Percentiles rank a stretch among this genome's conserved stretches.
Conservation (phyloP, 139 green algal genomes). For the Bryopsis sp. region DNA sequence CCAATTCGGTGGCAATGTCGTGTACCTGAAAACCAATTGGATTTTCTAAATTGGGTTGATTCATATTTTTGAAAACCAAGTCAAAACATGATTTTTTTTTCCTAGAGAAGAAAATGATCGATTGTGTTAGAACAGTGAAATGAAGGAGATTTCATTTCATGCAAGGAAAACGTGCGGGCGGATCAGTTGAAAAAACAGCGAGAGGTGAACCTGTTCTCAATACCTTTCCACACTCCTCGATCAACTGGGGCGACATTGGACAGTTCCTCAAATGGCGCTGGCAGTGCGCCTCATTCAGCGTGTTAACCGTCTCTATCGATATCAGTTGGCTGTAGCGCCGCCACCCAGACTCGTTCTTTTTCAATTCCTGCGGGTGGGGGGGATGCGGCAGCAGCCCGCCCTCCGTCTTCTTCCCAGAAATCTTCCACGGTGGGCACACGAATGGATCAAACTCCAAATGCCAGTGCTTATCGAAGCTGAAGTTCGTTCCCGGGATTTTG, state of each 20-base stretch:
- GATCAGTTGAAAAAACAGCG: too few species aligned
- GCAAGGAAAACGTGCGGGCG: too few species aligned
- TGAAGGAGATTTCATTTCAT: too few species aligned
- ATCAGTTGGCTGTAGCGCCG: conserved; percentile 57
- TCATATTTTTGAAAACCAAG: too few species aligned
- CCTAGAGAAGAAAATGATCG: too few species aligned
- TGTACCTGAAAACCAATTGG: too few species aligned
- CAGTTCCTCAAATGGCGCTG: conserved; percentile 58
- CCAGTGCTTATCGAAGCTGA: conserved; percentile 78
- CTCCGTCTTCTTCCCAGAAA: conserved; percentile 9
- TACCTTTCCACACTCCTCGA: conserved; percentile 49
- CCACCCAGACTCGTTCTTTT: background rate
- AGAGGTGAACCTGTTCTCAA: too few species aligned
- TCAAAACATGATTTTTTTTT: too few species aligned
- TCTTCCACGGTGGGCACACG: conserved; percentile 53
- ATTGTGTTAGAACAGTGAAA: too few species aligned
- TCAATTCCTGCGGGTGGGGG: background rate
- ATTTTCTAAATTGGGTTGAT: too few species aligned
- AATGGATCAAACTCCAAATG: conserved; percentile 26
- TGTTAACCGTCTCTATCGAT: conserved; percentile 51
- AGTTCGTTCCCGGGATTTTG: conserved; percentile 29
- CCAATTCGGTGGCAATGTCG: conserved; percentile 19
- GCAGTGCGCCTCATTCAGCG: conserved; percentile 73
- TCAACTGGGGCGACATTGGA: conserved; percentile 46
- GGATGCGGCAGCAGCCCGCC: conserved; percentile 4